These are phyloP conservation scores for Trametes villosa DNA, from an alignment of 768 basidiomycete species.

Conservation along the genomic window DNA sequence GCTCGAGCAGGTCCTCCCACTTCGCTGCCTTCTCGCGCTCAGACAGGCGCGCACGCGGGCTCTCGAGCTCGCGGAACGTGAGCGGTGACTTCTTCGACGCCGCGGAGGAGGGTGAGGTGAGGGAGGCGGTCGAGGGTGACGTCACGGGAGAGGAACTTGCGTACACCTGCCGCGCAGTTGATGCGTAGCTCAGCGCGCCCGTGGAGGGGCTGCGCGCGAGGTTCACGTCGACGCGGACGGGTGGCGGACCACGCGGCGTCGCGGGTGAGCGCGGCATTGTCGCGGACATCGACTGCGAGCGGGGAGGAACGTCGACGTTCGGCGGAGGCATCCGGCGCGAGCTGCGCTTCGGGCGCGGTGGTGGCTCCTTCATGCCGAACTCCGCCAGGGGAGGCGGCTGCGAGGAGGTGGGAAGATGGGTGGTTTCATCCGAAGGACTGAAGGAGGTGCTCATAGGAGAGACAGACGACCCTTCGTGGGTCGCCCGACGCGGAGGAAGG, in stretches of 20 bases:
- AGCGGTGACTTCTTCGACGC: conserved; percentile 35
- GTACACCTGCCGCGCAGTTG: conserved; percentile 27
- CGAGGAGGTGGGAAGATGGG: conserved; percentile 36
- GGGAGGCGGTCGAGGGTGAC: conserved; percentile 24
- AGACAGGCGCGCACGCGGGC: conserved; percentile 47
- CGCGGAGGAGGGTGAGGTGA: conserved; percentile 22
- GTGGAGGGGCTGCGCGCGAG: conserved; percentile 22
- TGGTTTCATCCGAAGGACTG: conserved; percentile 41
- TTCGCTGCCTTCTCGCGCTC: conserved; percentile 73
- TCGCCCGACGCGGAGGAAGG: conserved; percentile 23
- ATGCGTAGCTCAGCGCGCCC: conserved; percentile 36
- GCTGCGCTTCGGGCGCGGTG: conserved; percentile 34
- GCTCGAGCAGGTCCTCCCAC: conserved; percentile 71
- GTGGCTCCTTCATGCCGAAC: conserved; percentile 26
- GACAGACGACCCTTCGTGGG: conserved; percentile 10
- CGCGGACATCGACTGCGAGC: conserved; percentile 23
- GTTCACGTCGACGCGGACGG: conserved; percentile 21
- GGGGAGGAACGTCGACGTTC: conserved; percentile 16
- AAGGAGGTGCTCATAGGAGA: conserved; percentile 58
- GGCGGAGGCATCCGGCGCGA: conserved; percentile 23
- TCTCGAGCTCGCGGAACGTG: conserved; percentile 54
- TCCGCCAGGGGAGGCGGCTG: conserved; percentile 23
- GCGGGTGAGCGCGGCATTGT: conserved; percentile 25
- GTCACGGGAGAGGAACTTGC: conserved; percentile 1
- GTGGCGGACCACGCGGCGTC: conserved; percentile 25